Evolutionary conservation across 176 grass and related monocot species (phyloP), one percentile per base, ranked within the genome.

Genomic region (Bothriochloa decipiens): DNA sequence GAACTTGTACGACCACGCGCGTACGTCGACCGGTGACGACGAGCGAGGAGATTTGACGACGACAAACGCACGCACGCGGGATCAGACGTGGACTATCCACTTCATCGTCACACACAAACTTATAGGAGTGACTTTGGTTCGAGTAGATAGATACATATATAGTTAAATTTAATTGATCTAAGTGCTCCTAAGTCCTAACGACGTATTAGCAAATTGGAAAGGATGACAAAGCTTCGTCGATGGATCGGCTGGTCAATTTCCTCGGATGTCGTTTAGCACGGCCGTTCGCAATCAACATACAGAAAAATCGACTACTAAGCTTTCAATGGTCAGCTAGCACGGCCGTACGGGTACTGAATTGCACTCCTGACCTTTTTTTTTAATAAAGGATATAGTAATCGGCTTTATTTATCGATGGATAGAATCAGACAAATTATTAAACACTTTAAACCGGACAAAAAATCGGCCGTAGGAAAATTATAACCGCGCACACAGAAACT

Each of bases 181-280:
- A 20, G 17, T 53, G 9, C 40, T 36, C 35, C 35, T 36, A 36
- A 52, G 17, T 53, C 17, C 6, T 20, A 25, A 63, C 20, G 28
- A 63, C 15, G 11, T 36, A 5, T 2, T 35, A 65, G 36, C 57
- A 63, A 78, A 77, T 37, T 22, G 22, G 52, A 11, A 65, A 46
- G 8, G 76, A 79, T 58, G 20, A 22, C 55, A 65, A 8, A 45
- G 15, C 49, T 20, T 32, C 39, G 22, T n/a, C 20, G 52, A n/a
- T 58, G 8, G 18, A 57, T 58, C 55, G 20, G 40, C 66, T n/a
- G 70, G 81, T 83, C 81, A 74, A 63, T 73, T 73, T 63, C 69
- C 17, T 72, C 25, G 70, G 26, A 83, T 45, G 37, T 43, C n/a
- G 17, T 43, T 43, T 18, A 13, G 15, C 17, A 20, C 1, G 11